Evolutionary conservation across 768 basidiomycete species (phyloP), one percentile per base, ranked within the genome.

Genomic region (Phanerochaete carnosa): DNA sequence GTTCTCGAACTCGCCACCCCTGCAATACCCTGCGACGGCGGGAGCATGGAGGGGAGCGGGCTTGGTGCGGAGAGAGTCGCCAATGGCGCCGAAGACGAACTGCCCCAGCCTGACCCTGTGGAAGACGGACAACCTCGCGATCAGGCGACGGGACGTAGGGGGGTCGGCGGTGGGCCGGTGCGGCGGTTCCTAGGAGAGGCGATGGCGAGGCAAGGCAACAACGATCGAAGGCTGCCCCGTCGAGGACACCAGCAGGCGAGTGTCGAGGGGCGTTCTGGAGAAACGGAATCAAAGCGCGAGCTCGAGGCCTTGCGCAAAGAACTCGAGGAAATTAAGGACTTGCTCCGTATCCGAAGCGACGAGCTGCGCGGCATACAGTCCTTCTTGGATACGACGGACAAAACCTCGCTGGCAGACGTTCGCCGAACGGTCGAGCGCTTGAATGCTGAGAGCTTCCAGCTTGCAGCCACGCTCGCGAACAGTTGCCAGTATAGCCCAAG

Each of bases 391-490:
- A 79, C 73, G 19, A 75, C 75, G 0, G 81, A 83, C 60, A 47
- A 68, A 0, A 69, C 76, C 46, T 77, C 83, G 2, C 76, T 74
- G 1, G 76, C 75, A 3, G 83, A 86, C 32, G 76, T 84, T 15
- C 70, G 77, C 32, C 68, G 60, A 2, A 75, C 79, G 62, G 70
- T 85, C 13, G 74, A 78, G 46, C 71, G 72, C 16, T 68, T 85
- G 22, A 80, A 84, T 52, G 69, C 78, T 3, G 77, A 78, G 60
- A 79, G 82, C 33, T 76, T 75, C 35, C 81, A 84, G 64, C 76
- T 76, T 12, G 79, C 83, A 2, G 77, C 80, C n/a, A n/a, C 72
- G 60, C 75, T 84, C 58, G 77, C 82, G 1, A 81, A 82, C 50
- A 51, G 73, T 1, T 79, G 78, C 68, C 69, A 68, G 12, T 69